These are phyloP conservation scores for Claviceps arundinis DNA, from an alignment of 2,329 filamentous ascomycete species.

Conservation along the genomic window DNA sequence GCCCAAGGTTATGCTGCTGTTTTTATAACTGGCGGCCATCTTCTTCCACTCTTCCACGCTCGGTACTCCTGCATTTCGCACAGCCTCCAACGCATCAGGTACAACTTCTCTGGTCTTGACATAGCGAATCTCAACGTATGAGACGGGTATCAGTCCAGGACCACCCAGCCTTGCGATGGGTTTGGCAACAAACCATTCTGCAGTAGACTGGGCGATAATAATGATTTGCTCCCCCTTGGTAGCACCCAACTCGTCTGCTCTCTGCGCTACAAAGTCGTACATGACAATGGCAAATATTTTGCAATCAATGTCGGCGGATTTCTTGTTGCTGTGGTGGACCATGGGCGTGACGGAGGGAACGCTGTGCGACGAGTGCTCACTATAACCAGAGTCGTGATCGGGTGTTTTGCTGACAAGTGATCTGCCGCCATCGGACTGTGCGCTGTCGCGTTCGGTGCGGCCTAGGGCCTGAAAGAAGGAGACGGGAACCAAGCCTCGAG, in stretches of 20 bases:
- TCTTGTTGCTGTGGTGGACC: constrained; percentile 32
- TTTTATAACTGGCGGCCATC: constrained; percentile 98
- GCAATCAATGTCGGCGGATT: constrained; percentile 48
- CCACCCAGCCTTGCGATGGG: constrained; percentile 96
- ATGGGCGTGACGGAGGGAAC: constrained; percentile 7
- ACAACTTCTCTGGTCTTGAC: constrained; percentile 81
- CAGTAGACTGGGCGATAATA: constrained; percentile 95
- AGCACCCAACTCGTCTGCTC: constrained; percentile 90
- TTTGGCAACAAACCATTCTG: constrained; percentile 98
- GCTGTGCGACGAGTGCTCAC: constrained; percentile 21
- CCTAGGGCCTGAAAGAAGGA: constrained; percentile 86
- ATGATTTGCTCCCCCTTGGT: constrained; percentile 95
- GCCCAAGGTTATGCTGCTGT: constrained; percentile 91
- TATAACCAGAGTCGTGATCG: constrained; percentile 84
- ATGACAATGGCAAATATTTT: constrained; percentile 96
- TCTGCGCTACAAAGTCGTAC: constrained; percentile 91
- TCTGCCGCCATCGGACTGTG: constrained; percentile 47
- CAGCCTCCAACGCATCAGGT: constrained; percentile 68
- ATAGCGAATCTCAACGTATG: constrained; percentile 91
- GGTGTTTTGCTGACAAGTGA: constrained; percentile 41
- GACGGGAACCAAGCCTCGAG: constrained; percentile 84
- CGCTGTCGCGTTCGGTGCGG: constrained; percentile 83
- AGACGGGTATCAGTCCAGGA: constrained; percentile 88
- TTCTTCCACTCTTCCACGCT: constrained; percentile 99
- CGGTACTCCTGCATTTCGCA: constrained; percentile 78